A percentile compares a stretch with the other conserved stretches of the same genome.
phyloP scores from a whole-genome alignment of 345 rosid genomes.

The Lumnitzera racemosa region DNA sequence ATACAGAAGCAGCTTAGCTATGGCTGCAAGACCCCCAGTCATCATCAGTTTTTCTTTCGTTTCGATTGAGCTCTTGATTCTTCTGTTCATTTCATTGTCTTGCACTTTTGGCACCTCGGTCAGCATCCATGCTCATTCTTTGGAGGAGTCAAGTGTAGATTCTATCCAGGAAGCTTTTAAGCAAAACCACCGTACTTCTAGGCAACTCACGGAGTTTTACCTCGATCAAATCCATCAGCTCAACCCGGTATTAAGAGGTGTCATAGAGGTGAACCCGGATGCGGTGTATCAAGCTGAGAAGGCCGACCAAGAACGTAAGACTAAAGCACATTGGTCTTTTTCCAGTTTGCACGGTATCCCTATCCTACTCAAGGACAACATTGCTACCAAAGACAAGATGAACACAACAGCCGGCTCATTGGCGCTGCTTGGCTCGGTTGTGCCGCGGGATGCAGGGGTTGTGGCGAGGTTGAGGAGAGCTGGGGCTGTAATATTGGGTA shows the following conservation, averaged over 20 bases:
- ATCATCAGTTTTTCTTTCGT: no score
- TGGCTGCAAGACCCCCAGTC: no score
- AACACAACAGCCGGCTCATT: constrained; percentile 74
- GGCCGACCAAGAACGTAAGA: constrained; percentile 45
- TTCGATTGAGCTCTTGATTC: no score
- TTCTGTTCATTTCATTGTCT: no score
- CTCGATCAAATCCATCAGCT: constrained; percentile 33
- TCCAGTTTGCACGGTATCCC: constrained; percentile 58
- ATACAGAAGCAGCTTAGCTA: no score
- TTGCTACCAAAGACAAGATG: constrained; percentile 54
- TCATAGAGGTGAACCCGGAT: constrained; percentile 70
- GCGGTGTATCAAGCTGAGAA: constrained; percentile 45
- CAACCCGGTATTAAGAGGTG: constrained; percentile 41
- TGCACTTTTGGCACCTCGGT: no score
- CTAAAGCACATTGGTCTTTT: constrained; percentile 10
- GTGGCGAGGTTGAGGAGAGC: constrained; percentile 47
- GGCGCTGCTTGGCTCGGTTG: constrained; percentile 53
- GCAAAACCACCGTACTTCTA: constrained; percentile 44
- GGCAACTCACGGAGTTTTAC: constrained; percentile 49
- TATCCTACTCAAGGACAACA: constrained; percentile 54
- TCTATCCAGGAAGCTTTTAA: constrained; percentile 40
- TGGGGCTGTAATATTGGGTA: constrained; percentile 66
- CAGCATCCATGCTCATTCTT: constrained; percentile 6
- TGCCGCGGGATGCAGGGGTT: constrained; percentile 55
- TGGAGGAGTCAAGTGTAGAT: constrained; percentile 35